Base-by-base conservation (phyloP, 1,139 yeast genomes). In the Yamadazyma conglobata region DNA sequence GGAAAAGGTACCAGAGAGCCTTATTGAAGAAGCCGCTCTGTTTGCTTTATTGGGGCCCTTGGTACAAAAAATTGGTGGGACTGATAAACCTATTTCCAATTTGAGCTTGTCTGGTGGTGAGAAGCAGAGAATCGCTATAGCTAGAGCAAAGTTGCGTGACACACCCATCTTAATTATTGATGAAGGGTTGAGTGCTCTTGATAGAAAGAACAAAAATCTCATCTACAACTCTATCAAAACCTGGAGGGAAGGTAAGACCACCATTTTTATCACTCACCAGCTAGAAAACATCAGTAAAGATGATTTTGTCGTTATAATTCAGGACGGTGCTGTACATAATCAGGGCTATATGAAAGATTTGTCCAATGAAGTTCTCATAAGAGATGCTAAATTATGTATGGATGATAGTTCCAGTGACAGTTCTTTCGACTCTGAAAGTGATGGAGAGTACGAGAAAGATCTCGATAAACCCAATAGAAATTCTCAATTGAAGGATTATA, bases 101-200 rank as follows among this genome's bases (percentile, higher is more conserved):
- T 59, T 60, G 3, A 73, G 75, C 2, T 59, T 91, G n/a, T 87
- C 96, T 41, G 97, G 97, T 4, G 98, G 98, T 0, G 96, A 91
- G 52, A 73, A 70, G 33, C 98, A 91, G 55, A 61, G 89, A 35
- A 63, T 91, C 4, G 82, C 91, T 0, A 51, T 91, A 17, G 96
- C 96, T 0, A 69, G 96, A 35, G 96, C 96, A 0, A 70, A 67
- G 39, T 43, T 88, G 4, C 65, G 87, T 38, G 72, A 89, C 46
- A 57, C 93, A 0, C 83, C 89, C 0, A 70, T 91, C 3, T 59
- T 91, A 37, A 72, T 91, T 9, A 60, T 88, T 17, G 98, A 91
- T 58, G 98, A 91, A 52, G 75, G 94, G 2, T 62, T 86, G 4
- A 80, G 91, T 35, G 96, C 96, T 0, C 56, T 91, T 36, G 96